These are phyloP conservation scores for Coemansia sp. DNA, from an alignment of 192 early-diverging fungal species.

Conservation along the genomic window DNA sequence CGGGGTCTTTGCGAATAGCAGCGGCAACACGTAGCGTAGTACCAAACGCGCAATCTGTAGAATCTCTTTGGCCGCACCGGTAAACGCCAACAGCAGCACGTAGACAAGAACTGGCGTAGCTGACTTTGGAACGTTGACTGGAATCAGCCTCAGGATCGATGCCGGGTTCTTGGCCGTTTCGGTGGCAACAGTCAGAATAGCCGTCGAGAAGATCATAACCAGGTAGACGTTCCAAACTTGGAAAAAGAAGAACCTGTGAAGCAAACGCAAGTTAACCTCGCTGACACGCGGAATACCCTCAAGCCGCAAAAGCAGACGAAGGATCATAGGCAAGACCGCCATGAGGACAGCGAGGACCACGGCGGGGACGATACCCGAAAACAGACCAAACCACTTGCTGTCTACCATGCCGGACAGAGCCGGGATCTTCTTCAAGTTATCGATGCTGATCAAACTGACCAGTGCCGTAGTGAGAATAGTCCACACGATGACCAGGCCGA, in stretches of 20 bases:
- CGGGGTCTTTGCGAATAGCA: constrained; percentile 75
- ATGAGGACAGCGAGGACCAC: constrained; percentile 72
- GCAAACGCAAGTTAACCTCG: constrained; percentile 66
- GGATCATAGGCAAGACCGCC: constrained; percentile 71
- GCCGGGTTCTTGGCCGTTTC: constrained; percentile 33
- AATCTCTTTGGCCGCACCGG: constrained; percentile 70
- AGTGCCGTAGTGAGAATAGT: constrained; percentile 67
- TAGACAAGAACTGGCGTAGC: constrained; percentile 86
- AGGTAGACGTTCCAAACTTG: constrained; percentile 83
- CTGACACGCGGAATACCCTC: constrained; percentile 67
- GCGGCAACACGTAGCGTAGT: constrained; percentile 62
- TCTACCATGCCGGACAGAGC: constrained; percentile 51
- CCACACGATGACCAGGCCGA: constrained; percentile 77
- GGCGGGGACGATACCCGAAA: constrained; percentile 82
- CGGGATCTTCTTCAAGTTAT: constrained; percentile 57
- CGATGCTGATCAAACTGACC: constrained; percentile 59
- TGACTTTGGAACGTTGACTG: constrained; percentile 68
- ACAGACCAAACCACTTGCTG: constrained; percentile 56
- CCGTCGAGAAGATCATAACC: constrained; percentile 74
- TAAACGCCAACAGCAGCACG: constrained; percentile 75
- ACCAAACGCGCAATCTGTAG: constrained; percentile 70
- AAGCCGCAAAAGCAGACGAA: constrained; percentile 66
- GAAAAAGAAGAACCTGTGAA: constrained; percentile 82
- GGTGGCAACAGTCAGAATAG: constrained; percentile 57
- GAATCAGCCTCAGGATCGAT: constrained; percentile 56